Evolutionary conservation across 768 basidiomycete species (phyloP), one percentile per base, ranked within the genome.

Genomic region (Pleurotus eryngii): DNA sequence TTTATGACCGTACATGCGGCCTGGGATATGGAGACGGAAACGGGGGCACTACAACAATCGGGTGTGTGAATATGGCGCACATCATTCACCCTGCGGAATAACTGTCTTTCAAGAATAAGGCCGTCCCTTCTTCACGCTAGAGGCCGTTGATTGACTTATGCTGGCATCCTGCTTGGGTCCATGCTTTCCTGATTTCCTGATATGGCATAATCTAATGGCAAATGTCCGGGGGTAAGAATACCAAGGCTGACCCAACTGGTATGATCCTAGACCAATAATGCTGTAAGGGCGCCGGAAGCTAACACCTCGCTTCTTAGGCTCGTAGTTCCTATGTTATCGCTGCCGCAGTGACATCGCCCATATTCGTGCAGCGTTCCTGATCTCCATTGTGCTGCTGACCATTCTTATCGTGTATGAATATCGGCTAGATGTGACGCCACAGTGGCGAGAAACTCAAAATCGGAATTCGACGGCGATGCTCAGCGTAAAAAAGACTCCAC

Each of bases 261-360:
- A 54, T 54, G 51, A 54, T 54, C 18, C 43, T 42, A 39, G 39
- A 54, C 43, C 51, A 54, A 26, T 22, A 35, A 54, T 54, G 51
- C 51, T 54, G 51, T 54, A 54, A 54, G 37, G 51, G 51, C 51
- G 51, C 51, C 51, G 51, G 43, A 42, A 54, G 51, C 51, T 54
- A 54, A 54, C 27, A 39, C 51, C 35, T 51, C 49, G 49, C 51
- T 51, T 54, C 51, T 54, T 39, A 54, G 51, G 51, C 42, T 54
- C 37, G 35, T n/a, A 54, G 51, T 54, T 54, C 51, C 42, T 54
- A 54, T 42, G 51, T 54, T 54, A 54, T 54, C 51, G 51, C 51
- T 17, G 5, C 51, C 51, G 51, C 18, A 54, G 22, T 18, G 37
- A 39, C 39, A 54, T 54, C 51, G 51, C 51, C 49, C 51, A 20